Percentiles rank a stretch among this genome's conserved stretches.
Evolutionary conservation across 208 protist genomes (phyloP).

Genomic region (Acanthamoeba rhysodes): DNA sequence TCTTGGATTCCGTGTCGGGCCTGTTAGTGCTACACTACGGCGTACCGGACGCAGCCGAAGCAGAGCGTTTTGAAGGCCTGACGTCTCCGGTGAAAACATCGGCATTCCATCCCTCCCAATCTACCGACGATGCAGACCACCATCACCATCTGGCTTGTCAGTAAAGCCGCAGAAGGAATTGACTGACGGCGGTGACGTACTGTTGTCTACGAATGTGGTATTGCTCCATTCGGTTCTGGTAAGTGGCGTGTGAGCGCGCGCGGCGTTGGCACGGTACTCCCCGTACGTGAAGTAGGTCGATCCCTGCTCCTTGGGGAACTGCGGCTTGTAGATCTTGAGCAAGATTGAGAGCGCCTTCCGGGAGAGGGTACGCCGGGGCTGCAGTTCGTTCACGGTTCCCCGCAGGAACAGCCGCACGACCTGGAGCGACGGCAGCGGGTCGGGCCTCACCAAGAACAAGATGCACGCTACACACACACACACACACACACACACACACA

Average conservation of each 20-base stretch:
- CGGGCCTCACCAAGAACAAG: slow-evolving; percentile 4
- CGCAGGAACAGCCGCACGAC: slow-evolving; percentile 21
- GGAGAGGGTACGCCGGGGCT: slow-evolving; percentile 25
- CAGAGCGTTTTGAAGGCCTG: too few species aligned
- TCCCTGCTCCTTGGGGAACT: not conserved
- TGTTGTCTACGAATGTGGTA: not conserved
- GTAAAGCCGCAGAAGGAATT: not conserved
- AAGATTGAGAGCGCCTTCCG: slow-evolving; percentile 9
- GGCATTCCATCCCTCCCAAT: too few species aligned
- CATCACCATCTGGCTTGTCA: too few species aligned
- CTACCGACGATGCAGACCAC: too few species aligned
- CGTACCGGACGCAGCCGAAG: too few species aligned
- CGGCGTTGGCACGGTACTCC: not conserved
- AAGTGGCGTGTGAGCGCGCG: not conserved
- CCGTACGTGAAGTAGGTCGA: not conserved
- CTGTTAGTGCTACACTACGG: too few species aligned
- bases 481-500: too few species aligned
- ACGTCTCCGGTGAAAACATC: too few species aligned
- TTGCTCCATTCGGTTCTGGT: not conserved
- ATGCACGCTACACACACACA: slow-evolving; percentile 24
- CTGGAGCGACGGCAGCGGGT: slow-evolving; percentile 15
- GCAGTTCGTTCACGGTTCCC: slow-evolving; percentile 10
- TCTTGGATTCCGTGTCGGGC: too few species aligned
- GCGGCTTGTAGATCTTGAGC: slow-evolving; percentile 68
- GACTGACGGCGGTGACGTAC: not conserved